Conservation (phyloP, 176 grass and related monocot genomes). For the Aegilops tauschii region DNA sequence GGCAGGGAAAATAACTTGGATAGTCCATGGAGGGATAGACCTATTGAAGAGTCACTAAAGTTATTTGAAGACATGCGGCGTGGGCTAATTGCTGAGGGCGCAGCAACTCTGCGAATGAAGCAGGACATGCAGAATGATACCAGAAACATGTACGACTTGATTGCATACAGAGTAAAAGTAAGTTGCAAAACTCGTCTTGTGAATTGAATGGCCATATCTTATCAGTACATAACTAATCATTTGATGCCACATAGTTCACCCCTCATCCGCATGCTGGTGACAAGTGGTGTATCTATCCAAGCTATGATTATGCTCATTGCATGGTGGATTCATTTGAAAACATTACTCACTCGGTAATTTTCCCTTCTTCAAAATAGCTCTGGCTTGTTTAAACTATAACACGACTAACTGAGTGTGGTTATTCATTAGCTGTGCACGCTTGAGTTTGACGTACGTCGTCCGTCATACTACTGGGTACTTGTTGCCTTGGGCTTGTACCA, state of each 20-base stretch:
- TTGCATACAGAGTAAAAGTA: conserved; percentile 99
- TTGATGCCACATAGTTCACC: conserved; percentile 53
- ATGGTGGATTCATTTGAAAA: conserved; percentile 99
- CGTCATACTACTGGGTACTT: conserved; percentile 95
- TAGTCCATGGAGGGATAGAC: conserved; percentile 96
- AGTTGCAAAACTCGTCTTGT: conserved; percentile 16
- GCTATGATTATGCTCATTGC: conserved; percentile 95
- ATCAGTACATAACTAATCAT: conserved; percentile 10
- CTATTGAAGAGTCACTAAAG: conserved; percentile 75
- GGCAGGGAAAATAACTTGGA: conserved; percentile 85
- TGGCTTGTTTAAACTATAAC: conserved; percentile 5
- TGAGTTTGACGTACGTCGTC: conserved; percentile 95
- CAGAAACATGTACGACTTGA: conserved; percentile 96
- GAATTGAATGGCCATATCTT: conserved; percentile 12
- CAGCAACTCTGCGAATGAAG: conserved; percentile 93
- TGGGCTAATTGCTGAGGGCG: conserved; percentile 79
- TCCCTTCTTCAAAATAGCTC: neutral
- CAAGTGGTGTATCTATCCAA: conserved; percentile 99
- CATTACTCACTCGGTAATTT: conserved; percentile 92
- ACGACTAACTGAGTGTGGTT: neutral
- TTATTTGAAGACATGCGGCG: conserved; percentile 89
- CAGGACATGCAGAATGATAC: conserved; percentile 99
- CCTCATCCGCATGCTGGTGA: conserved; percentile 94
- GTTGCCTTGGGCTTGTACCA: conserved; percentile 85
- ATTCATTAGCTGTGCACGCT: conserved; percentile 55